Base-by-base conservation (phyloP, 768 basidiomycete species). In the Pleurotus platypus region DNA sequence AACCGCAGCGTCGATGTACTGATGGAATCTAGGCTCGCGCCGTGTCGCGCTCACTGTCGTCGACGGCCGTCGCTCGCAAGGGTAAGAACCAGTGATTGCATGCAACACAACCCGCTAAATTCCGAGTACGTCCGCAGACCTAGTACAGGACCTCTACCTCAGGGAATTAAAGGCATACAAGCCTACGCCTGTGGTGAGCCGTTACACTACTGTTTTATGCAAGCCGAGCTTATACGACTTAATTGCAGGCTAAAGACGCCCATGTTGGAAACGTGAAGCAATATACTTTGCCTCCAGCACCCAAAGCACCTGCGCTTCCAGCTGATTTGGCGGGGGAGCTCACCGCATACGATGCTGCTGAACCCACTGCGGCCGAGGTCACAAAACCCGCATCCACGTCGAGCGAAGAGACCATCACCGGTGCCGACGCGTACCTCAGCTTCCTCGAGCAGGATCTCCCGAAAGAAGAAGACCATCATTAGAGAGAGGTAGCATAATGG, bases 121-220 rank as follows among this genome's bases (percentile, higher is more conserved):
- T 67, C 73, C 75, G 74, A 72, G 68, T 75, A 65, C 63, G 64
- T 71, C 75, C 70, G 74, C 69, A 97, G 95, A 97, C 78, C 78
- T 95, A 68, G 80, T 98, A 54, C 91, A 95, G 82, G 94, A 97
- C 61, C 70, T 97, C 56, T 98, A 98, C 75, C 64, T 98, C 63
- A 86, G 81, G 67, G 90, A 96, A 77, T 80, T 98, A 66, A 95
- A 90, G 75, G 71, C 82, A 4, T 98, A 95, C 84, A 96, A 92
- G 78, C 80, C 91, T 40, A 75, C 85, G 37, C 75, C 84, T 4
- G 71, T 69, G 46, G 94, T 94, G 65, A 70, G 91, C 80, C n/a
- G 20, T 35, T 46, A 59, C 40, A 13, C 50, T 24, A 9, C 26
- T 4, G n/a, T 4, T 2, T 38, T 46, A n/a, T 46, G 26, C 30